Base-by-base conservation (phyloP, 352 stramenopile species). In the Phytophthora syringae region DNA sequence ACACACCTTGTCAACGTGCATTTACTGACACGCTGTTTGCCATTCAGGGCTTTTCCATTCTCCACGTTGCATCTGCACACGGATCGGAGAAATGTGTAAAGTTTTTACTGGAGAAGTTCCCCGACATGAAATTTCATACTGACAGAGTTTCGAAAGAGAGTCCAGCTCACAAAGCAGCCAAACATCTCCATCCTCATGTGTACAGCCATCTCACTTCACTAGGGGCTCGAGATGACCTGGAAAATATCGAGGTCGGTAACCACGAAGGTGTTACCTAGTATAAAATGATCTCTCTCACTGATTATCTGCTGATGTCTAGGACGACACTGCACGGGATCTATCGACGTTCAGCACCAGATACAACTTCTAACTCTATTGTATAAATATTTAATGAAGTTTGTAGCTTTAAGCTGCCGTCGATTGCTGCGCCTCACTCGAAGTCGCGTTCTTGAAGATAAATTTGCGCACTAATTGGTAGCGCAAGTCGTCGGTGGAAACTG, bases 381-480 rank as follows among this genome's bases (percentile, higher is more conserved):
- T 59, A 58, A 59, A 67, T 58, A 71, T 61, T 67, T n/a, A 67
- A 49, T 43, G 22, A 45, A 48, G 18, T 37, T 36, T n/a, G 30
- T 44, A 52, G 12, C 6, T 22, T 44, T 71, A 60, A 20, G 32
- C 43, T 16, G 49, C 56, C 22, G 37, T 60, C n/a, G 64, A 64
- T 42, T 49, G 40, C 9, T 50, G 50, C 13, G 27, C 18, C n/a
- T 13, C 28, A 44, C 21, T 61, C 11, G 49, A 28, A 12, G 44
- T 50, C 18, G 30, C 65, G 15, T 60, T 74, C 52, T 74, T 72
- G 20, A 60, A 64, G 50, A 93, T 88, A 49, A 93, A 90, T n/a
- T 89, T 73, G 11, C 75, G 70, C 30, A 84, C 69, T 11, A 93
- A 63, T 16, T 65, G 79, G 67, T 93, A 93, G 5, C 84, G 79